phyloP scores from a whole-genome alignment of 1,139 yeast genomes.

The Blastobotrys ciferrii region DNA sequence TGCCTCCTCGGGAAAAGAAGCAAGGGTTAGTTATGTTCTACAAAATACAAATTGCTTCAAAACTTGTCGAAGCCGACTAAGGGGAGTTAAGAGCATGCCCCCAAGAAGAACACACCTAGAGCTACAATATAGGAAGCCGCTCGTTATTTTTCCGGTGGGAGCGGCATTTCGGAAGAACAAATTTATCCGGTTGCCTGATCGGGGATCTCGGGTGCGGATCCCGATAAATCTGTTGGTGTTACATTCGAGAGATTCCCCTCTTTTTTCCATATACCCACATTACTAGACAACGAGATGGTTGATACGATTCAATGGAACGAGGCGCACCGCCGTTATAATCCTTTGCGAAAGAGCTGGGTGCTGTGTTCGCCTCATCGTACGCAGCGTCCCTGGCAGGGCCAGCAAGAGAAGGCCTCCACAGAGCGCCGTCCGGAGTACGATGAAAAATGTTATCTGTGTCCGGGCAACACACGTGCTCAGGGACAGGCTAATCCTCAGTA shows the following conservation, averaged over 20 bases:
- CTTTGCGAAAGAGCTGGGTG: constrained; percentile 61
- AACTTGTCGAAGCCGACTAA: too few relatives aligned
- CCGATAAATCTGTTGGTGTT: neutral
- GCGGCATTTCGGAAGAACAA: neutral
- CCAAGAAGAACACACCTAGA: too few relatives aligned
- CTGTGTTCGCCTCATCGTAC: constrained; percentile 77
- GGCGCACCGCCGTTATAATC: constrained; percentile 67
- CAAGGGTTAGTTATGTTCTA: too few relatives aligned
- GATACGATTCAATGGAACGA: constrained; percentile 25
- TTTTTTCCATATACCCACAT: neutral
- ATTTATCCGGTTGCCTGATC: neutral
- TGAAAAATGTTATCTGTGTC: constrained; percentile 69
- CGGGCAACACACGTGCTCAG: constrained; percentile 66
- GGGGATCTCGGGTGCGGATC: neutral
- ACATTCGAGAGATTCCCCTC: neutral
- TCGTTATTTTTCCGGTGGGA: neutral
- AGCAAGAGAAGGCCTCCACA: constrained; percentile 52
- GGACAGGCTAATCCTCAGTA: constrained; percentile 56
- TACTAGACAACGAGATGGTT: constrained; percentile 7
- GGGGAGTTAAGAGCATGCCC: too few relatives aligned
- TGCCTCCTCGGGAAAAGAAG: too few relatives aligned
- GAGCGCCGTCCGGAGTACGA: constrained; percentile 55
- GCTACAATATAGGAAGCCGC: too few relatives aligned
- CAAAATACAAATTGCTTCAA: too few relatives aligned
- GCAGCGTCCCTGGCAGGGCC: constrained; percentile 82